phyloP scores from a whole-genome alignment of 306 rosid genomes.

The Prunus mira region DNA sequence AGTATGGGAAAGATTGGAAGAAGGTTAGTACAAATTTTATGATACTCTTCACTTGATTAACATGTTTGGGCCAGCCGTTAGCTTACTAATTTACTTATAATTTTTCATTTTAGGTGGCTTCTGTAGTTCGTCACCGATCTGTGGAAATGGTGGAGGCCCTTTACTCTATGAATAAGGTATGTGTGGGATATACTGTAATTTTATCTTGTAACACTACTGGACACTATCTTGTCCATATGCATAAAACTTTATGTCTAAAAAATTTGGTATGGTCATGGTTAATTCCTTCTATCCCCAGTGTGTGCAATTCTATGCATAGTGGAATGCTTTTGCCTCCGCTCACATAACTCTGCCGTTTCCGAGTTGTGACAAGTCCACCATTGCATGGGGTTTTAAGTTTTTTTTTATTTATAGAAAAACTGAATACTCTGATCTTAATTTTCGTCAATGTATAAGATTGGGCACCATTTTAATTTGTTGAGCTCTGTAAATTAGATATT shows the following conservation, averaged over 20 bases:
- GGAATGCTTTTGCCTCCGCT: not conserved
- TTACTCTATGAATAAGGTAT: conserved; percentile 83
- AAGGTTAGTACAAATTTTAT: conserved; percentile 53
- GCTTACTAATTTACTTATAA: not conserved
- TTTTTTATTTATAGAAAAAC: not conserved
- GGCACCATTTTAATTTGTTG: not conserved
- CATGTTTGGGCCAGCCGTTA: not conserved
- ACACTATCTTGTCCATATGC: not conserved
- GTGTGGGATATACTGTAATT: conserved; percentile 12
- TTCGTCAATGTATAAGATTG: not conserved
- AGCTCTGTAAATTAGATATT: not conserved
- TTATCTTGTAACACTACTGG: not conserved
- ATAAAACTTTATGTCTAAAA: not conserved
- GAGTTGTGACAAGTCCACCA: conserved; percentile 2
- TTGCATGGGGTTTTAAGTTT: not conserved
- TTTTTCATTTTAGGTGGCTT: conserved; percentile 58
- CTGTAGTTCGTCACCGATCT: conserved; percentile 64
- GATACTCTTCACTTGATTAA: conserved; percentile 7
- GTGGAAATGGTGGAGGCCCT: conserved; percentile 90
- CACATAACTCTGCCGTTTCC: not conserved
- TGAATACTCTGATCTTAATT: not conserved
- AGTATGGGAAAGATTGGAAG: conserved; percentile 91
- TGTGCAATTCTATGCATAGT: not conserved
- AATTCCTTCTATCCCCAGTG: not conserved
- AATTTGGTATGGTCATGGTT: not conserved